phyloP scores from a whole-genome alignment of 495 filamentous ascomycete species.

The Cladorrhinum samala region DNA sequence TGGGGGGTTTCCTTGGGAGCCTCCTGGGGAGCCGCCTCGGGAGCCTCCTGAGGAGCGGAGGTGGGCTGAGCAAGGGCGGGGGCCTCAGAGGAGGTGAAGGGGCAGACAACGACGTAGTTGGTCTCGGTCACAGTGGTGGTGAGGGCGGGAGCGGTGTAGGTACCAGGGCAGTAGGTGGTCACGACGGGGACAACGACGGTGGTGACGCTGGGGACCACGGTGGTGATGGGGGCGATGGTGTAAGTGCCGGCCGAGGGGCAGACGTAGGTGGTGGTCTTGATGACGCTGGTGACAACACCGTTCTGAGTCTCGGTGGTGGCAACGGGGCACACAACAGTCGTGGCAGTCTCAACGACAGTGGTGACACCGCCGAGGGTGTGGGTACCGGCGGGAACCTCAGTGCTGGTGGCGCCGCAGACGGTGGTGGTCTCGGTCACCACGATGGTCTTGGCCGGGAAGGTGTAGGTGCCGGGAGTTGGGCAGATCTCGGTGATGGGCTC shows the following conservation, averaged over 20 bases:
- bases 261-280: constrained; percentile 66
- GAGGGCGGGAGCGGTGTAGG: constrained; percentile 64
- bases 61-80: constrained; percentile 23
- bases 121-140: constrained; percentile 64
- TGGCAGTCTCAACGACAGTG: constrained; percentile 62
- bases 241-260: constrained; percentile 77
- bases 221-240: constrained; percentile 69
- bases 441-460: constrained; percentile 70
- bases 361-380: constrained; percentile 74
- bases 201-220: constrained; percentile 48
- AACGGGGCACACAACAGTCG: constrained; percentile 67
- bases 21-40: constrained; percentile 4
- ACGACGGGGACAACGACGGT: constrained; percentile 61
- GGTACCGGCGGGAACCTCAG: constrained; percentile 56
- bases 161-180: constrained; percentile 60
- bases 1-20: constrained; percentile 12
- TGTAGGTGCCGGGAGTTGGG: constrained; percentile 69
- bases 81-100: constrained; percentile 40
- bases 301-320: constrained; percentile 58
- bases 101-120: constrained; percentile 65
- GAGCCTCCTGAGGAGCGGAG: constrained; percentile 17
- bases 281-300: constrained; percentile 62
- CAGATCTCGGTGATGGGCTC: constrained; percentile 61
- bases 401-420: constrained; percentile 59
- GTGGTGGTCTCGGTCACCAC: constrained; percentile 60